These are phyloP conservation scores for Allium fistulosum DNA, from an alignment of 106 monocot species.

Conservation along the genomic window DNA sequence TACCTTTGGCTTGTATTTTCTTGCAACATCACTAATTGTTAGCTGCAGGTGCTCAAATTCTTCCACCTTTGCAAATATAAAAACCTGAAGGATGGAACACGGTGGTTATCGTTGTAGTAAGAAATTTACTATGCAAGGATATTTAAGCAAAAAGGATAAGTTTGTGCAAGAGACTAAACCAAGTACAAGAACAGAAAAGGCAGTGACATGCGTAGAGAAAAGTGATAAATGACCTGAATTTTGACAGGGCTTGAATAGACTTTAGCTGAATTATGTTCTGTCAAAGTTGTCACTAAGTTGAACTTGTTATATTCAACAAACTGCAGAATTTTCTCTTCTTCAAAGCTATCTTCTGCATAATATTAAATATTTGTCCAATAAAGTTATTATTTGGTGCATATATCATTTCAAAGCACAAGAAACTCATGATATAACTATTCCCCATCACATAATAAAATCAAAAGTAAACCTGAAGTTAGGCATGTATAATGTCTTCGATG, in stretches of 20 bases:
- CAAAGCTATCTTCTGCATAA: conserved; percentile 60
- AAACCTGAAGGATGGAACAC: conserved; percentile 44
- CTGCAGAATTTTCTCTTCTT: conserved; percentile 63
- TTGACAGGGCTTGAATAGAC: conserved; percentile 78
- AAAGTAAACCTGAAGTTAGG: background rate
- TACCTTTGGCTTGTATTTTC: conserved; percentile 77
- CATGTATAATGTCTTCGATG: background rate
- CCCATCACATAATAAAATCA: background rate
- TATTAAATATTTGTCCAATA: background rate
- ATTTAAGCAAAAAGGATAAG: no score
- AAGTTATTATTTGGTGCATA: background rate
- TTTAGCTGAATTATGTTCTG: conserved; percentile 75
- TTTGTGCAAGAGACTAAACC: background rate
- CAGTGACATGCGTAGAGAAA: background rate
- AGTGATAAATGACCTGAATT: conserved; percentile 44
- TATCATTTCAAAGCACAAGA: background rate
- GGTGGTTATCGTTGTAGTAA: no score
- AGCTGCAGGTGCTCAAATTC: conserved; percentile 37
- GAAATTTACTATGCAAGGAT: no score
- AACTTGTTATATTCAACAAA: conserved; percentile 83
- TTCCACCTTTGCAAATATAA: conserved; percentile 61
- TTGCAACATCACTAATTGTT: conserved; percentile 55
- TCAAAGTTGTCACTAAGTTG: conserved; percentile 72
- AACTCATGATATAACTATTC: background rate
- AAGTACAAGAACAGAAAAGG: background rate